These are phyloP conservation scores for Trametes meyenii DNA, from an alignment of 768 basidiomycete species.

Conservation along the genomic window DNA sequence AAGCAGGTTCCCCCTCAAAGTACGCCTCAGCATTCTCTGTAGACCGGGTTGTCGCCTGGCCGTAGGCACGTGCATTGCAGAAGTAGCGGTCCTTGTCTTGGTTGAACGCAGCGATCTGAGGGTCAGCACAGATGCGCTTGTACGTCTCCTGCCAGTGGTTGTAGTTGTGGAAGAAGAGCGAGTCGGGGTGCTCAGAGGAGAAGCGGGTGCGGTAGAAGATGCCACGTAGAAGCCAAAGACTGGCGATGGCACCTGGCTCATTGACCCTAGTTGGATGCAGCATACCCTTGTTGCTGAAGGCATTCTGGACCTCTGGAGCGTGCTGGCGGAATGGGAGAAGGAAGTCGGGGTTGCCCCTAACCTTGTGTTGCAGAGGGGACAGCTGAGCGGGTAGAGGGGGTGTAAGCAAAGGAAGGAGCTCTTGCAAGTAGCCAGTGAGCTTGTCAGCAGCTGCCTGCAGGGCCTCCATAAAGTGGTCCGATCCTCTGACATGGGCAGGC, in stretches of 20 bases:
- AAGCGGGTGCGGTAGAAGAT: background rate
- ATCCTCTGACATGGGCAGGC: no score
- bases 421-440: no score
- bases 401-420: no score
- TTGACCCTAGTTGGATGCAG: background rate
- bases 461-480: no score
- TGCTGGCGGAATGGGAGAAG: background rate
- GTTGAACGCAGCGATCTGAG: no score
- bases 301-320: background rate
- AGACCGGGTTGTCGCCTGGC: no score
- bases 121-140: background rate
- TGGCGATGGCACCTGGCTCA: background rate
- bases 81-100: no score
- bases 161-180: background rate
- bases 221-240: background rate
- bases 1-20: background rate
- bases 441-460: no score
- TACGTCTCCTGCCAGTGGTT: background rate
- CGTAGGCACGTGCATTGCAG: no score
- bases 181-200: background rate
- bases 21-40: background rate
- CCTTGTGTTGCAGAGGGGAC: no score
- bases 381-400: no score
- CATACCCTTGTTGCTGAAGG: background rate
- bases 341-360: background rate